A percentile compares a stretch with the other conserved stretches of the same genome.
Conservation (phyloP, 2,329 filamentous ascomycete species). For the Phoma herbarum region DNA sequence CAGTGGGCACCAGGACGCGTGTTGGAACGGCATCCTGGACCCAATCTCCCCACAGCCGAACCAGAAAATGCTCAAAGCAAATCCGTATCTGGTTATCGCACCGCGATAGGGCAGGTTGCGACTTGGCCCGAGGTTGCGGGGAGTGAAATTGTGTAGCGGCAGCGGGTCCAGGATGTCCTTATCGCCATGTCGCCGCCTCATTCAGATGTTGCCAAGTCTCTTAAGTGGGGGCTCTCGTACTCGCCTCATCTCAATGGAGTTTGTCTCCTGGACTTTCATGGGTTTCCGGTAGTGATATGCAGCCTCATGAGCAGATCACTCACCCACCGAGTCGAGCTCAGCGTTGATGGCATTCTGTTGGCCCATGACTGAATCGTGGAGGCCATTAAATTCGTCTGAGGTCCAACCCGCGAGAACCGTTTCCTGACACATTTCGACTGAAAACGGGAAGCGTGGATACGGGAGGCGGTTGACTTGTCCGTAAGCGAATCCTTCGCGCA, state of each 20-base stretch:
- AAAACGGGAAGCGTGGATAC: constrained; percentile 1
- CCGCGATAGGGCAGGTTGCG: neutral
- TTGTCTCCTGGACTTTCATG: neutral
- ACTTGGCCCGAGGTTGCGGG: neutral
- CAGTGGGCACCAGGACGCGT: constrained; percentile 5
- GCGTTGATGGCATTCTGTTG: constrained; percentile 3
- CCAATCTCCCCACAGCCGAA: neutral
- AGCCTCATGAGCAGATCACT: neutral
- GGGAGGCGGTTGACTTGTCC: constrained; percentile 4
- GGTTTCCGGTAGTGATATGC: constrained; percentile 8
- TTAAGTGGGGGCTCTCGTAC: constrained; percentile 10
- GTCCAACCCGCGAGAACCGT: constrained; percentile 10
- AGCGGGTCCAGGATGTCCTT: neutral
- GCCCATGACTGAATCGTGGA: constrained; percentile 5
- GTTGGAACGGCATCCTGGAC: constrained; percentile 2
- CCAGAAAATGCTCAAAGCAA: neutral
- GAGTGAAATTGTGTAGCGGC: neutral
- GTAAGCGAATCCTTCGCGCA: constrained; percentile 13
- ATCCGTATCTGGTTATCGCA: constrained; percentile 7
- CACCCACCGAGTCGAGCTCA: neutral
- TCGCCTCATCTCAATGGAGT: constrained; percentile 1
- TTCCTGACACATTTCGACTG: constrained; percentile 10
- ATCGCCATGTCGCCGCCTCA: constrained; percentile 7
- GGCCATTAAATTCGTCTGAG: neutral
- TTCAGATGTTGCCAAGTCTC: constrained; percentile 1